Conservation (phyloP, 2,329 filamentous ascomycete species). For the Erysiphe neolycopersici region DNA sequence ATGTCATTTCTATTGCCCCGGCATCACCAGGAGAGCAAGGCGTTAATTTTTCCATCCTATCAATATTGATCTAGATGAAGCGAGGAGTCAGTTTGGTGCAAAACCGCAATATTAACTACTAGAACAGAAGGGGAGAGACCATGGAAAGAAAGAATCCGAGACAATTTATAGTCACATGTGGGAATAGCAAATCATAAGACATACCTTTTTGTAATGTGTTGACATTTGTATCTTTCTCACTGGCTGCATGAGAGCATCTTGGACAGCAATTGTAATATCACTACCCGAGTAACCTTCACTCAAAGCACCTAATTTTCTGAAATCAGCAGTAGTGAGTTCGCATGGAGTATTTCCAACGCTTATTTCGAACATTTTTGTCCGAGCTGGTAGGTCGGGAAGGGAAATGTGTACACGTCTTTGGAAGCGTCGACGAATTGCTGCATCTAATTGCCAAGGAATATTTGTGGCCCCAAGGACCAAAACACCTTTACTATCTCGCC, state of each 20-base stretch:
- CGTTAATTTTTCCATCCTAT: conserved; percentile 44
- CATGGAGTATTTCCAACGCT: conserved; percentile 85
- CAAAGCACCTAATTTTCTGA: conserved; percentile 47
- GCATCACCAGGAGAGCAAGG: conserved; percentile 83
- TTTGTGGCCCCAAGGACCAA: conserved; percentile 91
- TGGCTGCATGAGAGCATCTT: conserved; percentile 92
- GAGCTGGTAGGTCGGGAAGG: conserved; percentile 60
- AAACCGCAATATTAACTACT: too few species aligned
- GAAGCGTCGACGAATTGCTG: conserved; percentile 85
- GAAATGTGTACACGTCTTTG: conserved; percentile 91
- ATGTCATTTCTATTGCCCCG: conserved; percentile 76
- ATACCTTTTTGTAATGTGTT: conserved; percentile 85
- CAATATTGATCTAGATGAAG: background rate
- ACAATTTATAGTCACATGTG: background rate
- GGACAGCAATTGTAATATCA: conserved; percentile 87
- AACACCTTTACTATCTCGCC: conserved; percentile 80
- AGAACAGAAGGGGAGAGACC: too few species aligned
- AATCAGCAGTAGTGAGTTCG: conserved; percentile 52
- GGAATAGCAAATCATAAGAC: background rate
- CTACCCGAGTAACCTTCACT: conserved; percentile 90
- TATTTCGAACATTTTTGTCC: conserved; percentile 62
- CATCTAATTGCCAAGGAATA: conserved; percentile 95
- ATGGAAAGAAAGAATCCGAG: background rate
- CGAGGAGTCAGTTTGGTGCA: too few species aligned
- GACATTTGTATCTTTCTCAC: conserved; percentile 91